Base-by-base conservation (phyloP, 805 yeast genomes). In the Yarrowia sp. region DNA sequence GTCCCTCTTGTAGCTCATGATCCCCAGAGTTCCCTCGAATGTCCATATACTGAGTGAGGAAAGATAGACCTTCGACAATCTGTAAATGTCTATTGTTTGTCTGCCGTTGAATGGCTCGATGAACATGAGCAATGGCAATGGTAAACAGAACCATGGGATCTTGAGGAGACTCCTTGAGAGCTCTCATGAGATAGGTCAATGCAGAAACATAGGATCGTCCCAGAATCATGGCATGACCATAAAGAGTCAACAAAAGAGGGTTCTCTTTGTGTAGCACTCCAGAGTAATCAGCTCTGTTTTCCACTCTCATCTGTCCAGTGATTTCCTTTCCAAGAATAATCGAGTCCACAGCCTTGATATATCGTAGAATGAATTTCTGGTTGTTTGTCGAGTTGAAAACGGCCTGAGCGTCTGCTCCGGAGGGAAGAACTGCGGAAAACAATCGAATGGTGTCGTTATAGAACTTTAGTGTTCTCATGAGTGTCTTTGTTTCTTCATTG, bases 101-200 rank as follows among this genome's bases (percentile, higher is more conserved):
- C 66, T 90, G 85, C 67, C 99, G 81, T 75, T 95, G 98, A 86
- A 92, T 87, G 0, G 98, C 89, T 46, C 98, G 81, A 70, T 93
- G 97, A 24, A 92, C 78, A 75, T 92, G 92, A 0, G 92, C 85
- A 43, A 95, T 74, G 0, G 95, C 98, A 49, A 89, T 78, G 38
- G 88, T 75, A 28, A 95, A 79, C 67, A 90, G 82, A 1, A 95
- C 78, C 78, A 91, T 83, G 1, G 98, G 96, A 68, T 93, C 97
- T 44, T 84, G 76, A 48, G 87, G 86, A 65, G 83, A 83, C 24
- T 84, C 81, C 61, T 82, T 82, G 72, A 89, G 88, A 3, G 91
- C 86, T 65, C 92, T 83, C 52, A 85, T 81, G 65, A 89, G 79
- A 73, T 93, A 92, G 22, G 88, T 89, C 66, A 93, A 78, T 2